Evolutionary conservation across 495 filamentous ascomycete species (phyloP), one percentile per base, ranked within the genome.

Genomic region (Achaetomiella virescens): DNA sequence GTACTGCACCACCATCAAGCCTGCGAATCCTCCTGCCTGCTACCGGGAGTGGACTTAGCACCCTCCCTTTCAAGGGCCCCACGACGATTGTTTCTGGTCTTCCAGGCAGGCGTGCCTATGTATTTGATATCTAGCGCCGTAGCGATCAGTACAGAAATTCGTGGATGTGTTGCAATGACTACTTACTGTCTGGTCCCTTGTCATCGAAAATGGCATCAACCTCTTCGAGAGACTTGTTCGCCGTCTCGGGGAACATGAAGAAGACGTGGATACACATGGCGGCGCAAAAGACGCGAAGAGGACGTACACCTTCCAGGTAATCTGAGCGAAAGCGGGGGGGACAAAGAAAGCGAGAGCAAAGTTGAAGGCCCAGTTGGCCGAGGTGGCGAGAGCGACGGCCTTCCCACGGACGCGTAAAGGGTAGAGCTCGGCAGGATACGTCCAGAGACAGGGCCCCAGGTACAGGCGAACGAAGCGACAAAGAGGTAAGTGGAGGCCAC

Each of bases 211-310:
- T 84, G 36, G 69, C 73, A 44, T 86, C 84, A 17, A 89, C 76
- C 61, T 91, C 87, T 58, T 91, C 89, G 3, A 91, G 78, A 12
- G 87, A 85, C 76, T 90, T 90, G 48, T 87, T 87, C n/a, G 80
- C 78, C 0, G 88, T 91, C 69, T 93, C 88, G 1, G 88, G 89
- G 76, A 92, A 90, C 60, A 87, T 71, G 71, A 91, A 89, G 73
- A 82, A 89, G n/a, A 83, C 79, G 63, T 91, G 89, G 18, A 88
- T 63, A 46, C 81, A 79, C 82, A 88, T 89, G 53, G 74, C 72
- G 48, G 82, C 81, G 67, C 82, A 87, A 67, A 91, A 91, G 9
- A 85, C 81, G 35, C 88, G 59, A 91, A 92, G 20, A 91, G 65
- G 40, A 89, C 72, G 61, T 91, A 92, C 0, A 79, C 80, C 70